Evolutionary conservation across 23 red algal species (phyloP).

Genomic region (Gracilaria gracilis): DNA sequence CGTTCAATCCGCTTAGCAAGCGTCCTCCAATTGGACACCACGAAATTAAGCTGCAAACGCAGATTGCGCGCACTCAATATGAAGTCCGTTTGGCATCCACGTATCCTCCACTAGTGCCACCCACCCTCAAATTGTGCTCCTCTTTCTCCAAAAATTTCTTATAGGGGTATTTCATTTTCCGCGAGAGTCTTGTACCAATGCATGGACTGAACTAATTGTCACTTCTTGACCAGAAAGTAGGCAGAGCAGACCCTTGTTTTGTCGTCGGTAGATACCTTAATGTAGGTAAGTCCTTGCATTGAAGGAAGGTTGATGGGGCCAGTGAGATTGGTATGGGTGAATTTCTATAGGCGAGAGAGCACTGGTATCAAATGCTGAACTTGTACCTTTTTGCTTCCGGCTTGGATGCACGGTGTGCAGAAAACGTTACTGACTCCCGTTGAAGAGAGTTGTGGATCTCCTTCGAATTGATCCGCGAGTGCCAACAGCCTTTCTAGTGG

Average conservation of each 20-base stretch:
- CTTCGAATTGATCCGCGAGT: neutral
- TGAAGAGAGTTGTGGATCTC: neutral
- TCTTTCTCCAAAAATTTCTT: neutral
- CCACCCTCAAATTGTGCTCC: conserved; percentile 13
- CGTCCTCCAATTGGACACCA: no score
- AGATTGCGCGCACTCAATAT: no score
- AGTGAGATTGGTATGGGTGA: conserved; percentile 6
- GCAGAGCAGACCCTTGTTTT: conserved; percentile 9
- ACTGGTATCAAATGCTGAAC: neutral
- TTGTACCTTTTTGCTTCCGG: neutral
- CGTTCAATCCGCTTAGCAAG: no score
- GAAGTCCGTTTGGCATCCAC: no score
- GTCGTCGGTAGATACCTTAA: conserved; percentile 30
- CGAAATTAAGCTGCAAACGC: no score
- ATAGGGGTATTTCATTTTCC: neutral
- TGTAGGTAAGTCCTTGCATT: conserved; percentile 2
- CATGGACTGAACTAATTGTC: conserved; percentile 13
- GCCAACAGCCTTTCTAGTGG: neutral
- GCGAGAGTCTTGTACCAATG: conserved; percentile 40
- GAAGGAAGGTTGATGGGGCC: conserved; percentile 1
- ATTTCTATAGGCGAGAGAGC: neutral
- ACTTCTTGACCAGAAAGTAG: conserved; percentile 7
- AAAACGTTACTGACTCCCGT: neutral
- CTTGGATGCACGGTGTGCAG: neutral
- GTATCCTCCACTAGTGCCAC: conserved; percentile 5